These are phyloP conservation scores for Talaromyces wortmannii DNA, from an alignment of 495 filamentous ascomycete genomes.

Conservation along the genomic window DNA sequence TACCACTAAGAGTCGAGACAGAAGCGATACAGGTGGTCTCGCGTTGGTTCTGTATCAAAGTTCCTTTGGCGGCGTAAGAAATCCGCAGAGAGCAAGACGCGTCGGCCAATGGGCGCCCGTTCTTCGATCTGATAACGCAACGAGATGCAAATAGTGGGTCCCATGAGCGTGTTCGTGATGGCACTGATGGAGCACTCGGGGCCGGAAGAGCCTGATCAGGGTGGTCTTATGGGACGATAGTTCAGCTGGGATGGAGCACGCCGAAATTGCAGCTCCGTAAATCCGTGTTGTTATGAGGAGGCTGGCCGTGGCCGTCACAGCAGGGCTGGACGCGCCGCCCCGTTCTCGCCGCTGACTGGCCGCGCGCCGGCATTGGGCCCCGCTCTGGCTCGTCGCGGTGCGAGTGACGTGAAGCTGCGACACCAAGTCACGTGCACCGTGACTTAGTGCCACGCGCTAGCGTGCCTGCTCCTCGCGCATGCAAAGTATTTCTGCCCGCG, in stretches of 20 bases:
- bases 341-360: slow-evolving; percentile 3
- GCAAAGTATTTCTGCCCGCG: slow-evolving; percentile 18
- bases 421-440: slow-evolving; percentile 38
- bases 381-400: background rate
- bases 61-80: too few species aligned
- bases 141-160: background rate
- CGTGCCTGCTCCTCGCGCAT: slow-evolving; percentile 27
- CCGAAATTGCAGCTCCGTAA: slow-evolving; percentile 13
- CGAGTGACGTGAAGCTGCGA: slow-evolving; percentile 8
- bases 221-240: background rate
- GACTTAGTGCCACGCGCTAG: slow-evolving; percentile 39
- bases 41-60: too few species aligned
- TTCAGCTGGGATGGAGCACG: too few species aligned
- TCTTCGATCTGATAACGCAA: background rate
- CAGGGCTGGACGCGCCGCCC: slow-evolving; percentile 13
- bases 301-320: background rate
- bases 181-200: background rate
- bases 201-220: background rate
- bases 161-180: too few species aligned
- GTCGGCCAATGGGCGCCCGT: background rate
- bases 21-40: too few species aligned
- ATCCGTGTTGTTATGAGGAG: slow-evolving; percentile 4
- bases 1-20: too few species aligned
- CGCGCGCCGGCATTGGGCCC: background rate
- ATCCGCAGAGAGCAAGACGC: background rate